Base-by-base conservation (phyloP, 768 basidiomycete species). In the Termitomyces sp. region DNA sequence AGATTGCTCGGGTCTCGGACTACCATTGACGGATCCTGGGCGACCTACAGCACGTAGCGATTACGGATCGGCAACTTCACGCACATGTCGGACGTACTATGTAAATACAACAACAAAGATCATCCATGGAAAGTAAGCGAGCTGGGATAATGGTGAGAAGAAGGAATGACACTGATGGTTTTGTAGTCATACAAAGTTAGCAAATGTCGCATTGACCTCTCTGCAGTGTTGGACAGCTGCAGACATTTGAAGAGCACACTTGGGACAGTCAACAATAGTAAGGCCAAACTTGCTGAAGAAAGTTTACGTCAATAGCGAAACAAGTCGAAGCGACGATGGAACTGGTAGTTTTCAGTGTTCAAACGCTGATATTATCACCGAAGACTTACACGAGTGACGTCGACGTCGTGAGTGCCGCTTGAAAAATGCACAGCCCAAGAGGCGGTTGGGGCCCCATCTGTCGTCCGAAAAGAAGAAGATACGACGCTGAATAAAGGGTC, bases 261-360 rank as follows among this genome's bases (percentile, higher is more conserved):
- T 49, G 48, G 10, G 16, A 19, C 12, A 32, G 19, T 29, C 16
- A 32, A 12, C 9, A 10, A 4, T 25, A 37, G 14, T 10, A 17
- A 25, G 21, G 7, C 1, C 10, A 8, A 43, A 23, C n/a, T 23
- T 2, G 9, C 6, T 34, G 16, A 21, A 34, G 11, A 11, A 34
- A 54, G 21, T n/a, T n/a, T 25, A 53, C 51, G 25, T 56, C 58
- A 8, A 50, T 46, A 42, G 53, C 23, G 25, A 54, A 59, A 34
- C 53, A 59, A 25, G 46, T 42, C 7, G 45, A 54, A 25, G 44
- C 46, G 5, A 54, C 25, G 17, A 59, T 45, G 16, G 53, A 59
- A 14, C 58, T 59, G 21, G 17, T 19, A 3, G 23, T n/a, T 11
- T n/a, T 52, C 4, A 40, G 25, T 38, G 17, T 17, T 52, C 3